phyloP scores from a whole-genome alignment of 345 rosid genomes.

The Eucalyptus tenuipes region DNA sequence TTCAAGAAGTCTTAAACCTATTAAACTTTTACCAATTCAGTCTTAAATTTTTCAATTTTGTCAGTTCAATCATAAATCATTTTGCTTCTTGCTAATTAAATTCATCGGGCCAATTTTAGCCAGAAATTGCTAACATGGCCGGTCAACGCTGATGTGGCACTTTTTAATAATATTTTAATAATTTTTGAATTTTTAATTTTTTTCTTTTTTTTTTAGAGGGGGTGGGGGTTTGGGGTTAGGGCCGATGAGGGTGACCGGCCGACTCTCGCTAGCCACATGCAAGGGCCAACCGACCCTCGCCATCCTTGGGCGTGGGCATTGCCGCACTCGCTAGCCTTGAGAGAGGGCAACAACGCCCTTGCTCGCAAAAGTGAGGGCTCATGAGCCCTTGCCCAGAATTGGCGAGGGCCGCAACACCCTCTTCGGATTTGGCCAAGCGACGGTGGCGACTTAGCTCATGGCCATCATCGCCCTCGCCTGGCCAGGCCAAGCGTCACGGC shows the following conservation, averaged over 20 bases:
- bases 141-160: rapidly evolving
- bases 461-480: rapidly evolving
- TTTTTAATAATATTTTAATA: too few relatives aligned
- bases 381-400: too few relatives aligned
- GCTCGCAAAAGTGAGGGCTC: rapidly evolving
- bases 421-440: rapidly evolving
- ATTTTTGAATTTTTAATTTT: rapidly evolving
- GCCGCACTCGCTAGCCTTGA: rapidly evolving
- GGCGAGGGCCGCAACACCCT: rapidly evolving
- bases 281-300: too few relatives aligned
- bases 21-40: too few relatives aligned
- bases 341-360: too few relatives aligned
- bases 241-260: rapidly evolving
- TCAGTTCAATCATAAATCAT: rapidly evolving
- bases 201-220: too few relatives aligned
- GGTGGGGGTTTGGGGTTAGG: rapidly evolving
- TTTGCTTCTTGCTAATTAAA: too few relatives aligned
- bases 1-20: too few relatives aligned
- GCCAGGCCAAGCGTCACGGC: rapidly evolving
- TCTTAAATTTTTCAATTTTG: too few relatives aligned
- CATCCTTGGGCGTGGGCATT: too few relatives aligned
- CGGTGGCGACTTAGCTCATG: too few relatives aligned
- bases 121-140: rapidly evolving
- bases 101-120: rapidly evolving
- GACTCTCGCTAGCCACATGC: too few relatives aligned